Percentiles rank a stretch among this genome's conserved stretches.
Conservation (phyloP, 805 yeast species). For the Cyberlindnera mycetangii region DNA sequence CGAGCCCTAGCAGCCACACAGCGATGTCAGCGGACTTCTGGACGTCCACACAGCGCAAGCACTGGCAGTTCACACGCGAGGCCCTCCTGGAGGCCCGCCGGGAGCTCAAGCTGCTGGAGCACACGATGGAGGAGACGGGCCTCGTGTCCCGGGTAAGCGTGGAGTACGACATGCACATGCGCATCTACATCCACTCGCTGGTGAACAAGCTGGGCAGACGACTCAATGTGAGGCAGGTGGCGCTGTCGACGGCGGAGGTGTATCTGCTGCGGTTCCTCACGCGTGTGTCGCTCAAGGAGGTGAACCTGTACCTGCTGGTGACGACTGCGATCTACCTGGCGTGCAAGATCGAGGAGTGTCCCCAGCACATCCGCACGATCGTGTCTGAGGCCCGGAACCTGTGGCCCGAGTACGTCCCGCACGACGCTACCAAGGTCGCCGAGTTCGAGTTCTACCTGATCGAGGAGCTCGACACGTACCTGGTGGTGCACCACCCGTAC, state of each 20-base stretch:
- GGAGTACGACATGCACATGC: slow-evolving; percentile 49
- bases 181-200: slow-evolving; percentile 77
- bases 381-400: slow-evolving; percentile 80
- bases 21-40: slow-evolving; percentile 80
- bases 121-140: slow-evolving; percentile 38
- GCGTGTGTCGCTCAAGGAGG: slow-evolving; percentile 70
- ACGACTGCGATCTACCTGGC: slow-evolving; percentile 87
- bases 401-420: slow-evolving; percentile 95
- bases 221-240: slow-evolving; percentile 74
- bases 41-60: slow-evolving; percentile 75
- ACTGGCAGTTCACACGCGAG: slow-evolving; percentile 79
- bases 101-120: slow-evolving; percentile 37
- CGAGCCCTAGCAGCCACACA: neutral
- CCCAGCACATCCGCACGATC: slow-evolving; percentile 85
- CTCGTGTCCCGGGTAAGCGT: slow-evolving; percentile 38
- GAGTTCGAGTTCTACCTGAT: slow-evolving; percentile 93
- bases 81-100: slow-evolving; percentile 46
- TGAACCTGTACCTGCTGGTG: slow-evolving; percentile 75
- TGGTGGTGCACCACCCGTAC: slow-evolving; percentile 77
- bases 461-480: slow-evolving; percentile 75
- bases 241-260: slow-evolving; percentile 85
- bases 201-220: slow-evolving; percentile 77
- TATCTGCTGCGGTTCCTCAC: slow-evolving; percentile 77
- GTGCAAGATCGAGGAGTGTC: slow-evolving; percentile 92
- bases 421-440: slow-evolving; percentile 86